Evolutionary conservation across 768 basidiomycete genomes (phyloP), one percentile per base, ranked within the genome.

Genomic region (Tulasnella sp.): DNA sequence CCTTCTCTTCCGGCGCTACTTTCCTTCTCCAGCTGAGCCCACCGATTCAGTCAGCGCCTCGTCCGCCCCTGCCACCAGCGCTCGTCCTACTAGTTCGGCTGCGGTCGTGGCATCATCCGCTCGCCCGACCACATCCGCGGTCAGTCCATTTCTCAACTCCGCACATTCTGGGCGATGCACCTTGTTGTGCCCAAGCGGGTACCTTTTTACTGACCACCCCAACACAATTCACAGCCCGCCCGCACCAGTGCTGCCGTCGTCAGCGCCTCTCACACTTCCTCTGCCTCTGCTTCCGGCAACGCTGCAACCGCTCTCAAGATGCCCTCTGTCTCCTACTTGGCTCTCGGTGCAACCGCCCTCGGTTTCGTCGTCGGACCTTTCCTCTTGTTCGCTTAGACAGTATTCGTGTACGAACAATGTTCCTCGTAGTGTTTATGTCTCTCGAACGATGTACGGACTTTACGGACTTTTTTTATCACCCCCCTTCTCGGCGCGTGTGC

Each of bases 361-460:
- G 70, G 32, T 42, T 72, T 72, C 37, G 37, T 40, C 11, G 44
- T 72, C 35, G 37, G 20, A 42, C 44, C 61, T 32, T 7, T 72
- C 20, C 18, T 40, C 26, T 42, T 72, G 70, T 46, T 40, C 37
- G 70, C 70, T 72, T 46, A 46, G 70, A 72, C 37, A 72, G 37
- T 71, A 42, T n/a, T 46, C 70, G 13, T 0, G 5, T 32, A n/a
- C 44, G 39, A 18, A 13, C n/a, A 13, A 13, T n/a, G 70, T 72
- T 72, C 70, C 70, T 29, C 3, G 70, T 72, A 23, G 69, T 70
- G 69, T 35, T 40, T 39, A 18, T 39, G 3, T 72, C 13, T 67
- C 61, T 67, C 32, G 61, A 67, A 67, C 32, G 32, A 23, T 20
- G 23, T 9, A 44, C 42, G 42, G 42, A 15, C 42, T 13, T 10